Evolutionary conservation across 1,139 yeast species (phyloP).

Genomic region (Saccharomyces hybrid): DNA sequence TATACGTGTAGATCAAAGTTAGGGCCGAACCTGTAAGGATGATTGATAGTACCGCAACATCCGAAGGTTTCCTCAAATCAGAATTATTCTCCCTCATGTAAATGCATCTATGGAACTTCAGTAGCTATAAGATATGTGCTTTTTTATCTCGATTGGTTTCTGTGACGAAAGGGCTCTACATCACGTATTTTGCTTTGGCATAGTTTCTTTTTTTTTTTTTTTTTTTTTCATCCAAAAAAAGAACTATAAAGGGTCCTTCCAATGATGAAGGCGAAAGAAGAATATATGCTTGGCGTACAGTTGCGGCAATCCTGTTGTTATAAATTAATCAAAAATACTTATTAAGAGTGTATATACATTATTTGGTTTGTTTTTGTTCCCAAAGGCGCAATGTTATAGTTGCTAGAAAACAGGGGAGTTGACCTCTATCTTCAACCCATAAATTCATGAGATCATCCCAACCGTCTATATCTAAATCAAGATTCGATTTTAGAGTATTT

Average conservation of each 20-base stretch:
- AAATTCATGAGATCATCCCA: constrained; percentile 53
- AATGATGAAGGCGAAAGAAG: not conserved
- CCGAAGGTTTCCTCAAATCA: constrained; percentile 3
- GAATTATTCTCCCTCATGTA: constrained; percentile 1
- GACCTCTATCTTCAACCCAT: constrained; percentile 64
- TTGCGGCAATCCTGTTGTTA: not conserved
- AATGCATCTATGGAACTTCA: constrained; percentile 1
- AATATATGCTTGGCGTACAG: not conserved
- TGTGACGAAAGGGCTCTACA: not conserved
- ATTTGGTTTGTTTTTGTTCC: constrained; percentile 29
- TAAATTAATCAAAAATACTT: not conserved
- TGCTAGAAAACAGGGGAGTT: constrained; percentile 73
- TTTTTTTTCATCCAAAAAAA: not conserved
- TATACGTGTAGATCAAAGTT: constrained; percentile 34
- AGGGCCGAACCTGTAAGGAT: constrained; percentile 31
- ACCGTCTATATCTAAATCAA: constrained; percentile 23
- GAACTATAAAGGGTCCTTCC: not conserved
- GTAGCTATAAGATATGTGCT: not conserved
- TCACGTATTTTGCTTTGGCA: not conserved
- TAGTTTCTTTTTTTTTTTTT: not conserved
- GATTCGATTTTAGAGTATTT: constrained; percentile 30
- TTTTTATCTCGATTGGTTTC: not conserved
- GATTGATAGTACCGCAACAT: constrained; percentile 26
- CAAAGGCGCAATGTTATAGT: constrained; percentile 63
- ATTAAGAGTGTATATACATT: not conserved